Evolutionary conservation across 345 rosid species (phyloP), one percentile per base, ranked within the genome.

Genomic region (Physaria fendleri): DNA sequence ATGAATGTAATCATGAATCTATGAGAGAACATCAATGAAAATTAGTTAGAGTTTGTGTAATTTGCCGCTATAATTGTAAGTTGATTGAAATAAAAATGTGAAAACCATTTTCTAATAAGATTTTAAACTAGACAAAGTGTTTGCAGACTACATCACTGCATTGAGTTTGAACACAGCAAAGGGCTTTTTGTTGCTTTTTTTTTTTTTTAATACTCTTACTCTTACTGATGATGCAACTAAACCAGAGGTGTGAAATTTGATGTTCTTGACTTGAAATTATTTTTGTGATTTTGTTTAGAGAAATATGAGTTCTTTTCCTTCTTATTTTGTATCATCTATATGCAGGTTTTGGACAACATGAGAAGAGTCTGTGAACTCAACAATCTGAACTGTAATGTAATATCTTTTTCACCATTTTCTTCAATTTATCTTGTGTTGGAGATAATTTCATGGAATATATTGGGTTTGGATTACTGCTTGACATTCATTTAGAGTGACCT

Each of bases 281-380:
- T 53, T 27, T 34, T 5, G 13, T 52, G 4, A 14, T 14, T 45
- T 38, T 11, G 64, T 23, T 62, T 10, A 18, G 1, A 22, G 62
- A 56, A n/a, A 23, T 55, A 16, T 32, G 56, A 53, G 14, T 29
- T 60, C 4, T 27, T 25, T 33, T 12, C 0, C n/a, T n/a, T n/a
- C 23, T 53, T 28, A 1, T 4, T 29, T 44, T 67, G 49, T 48
- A 15, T n/a, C 15, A 17, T 33, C 24, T 14, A 25, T 29, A 20
- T 69, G 66, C 79, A 90, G 97, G 94, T 87, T 78, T 60, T 87
- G 78, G 89, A 82, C 5, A 90, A 87, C 76, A 85, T 85, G 86
- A 75, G 64, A 69, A 73, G 30, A 64, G 92, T 77, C 1, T 82
- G 84, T 54, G 76, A 79, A 11, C 75, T 83, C 15, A 90, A 90